Conservation (phyloP, 2,329 filamentous ascomycete species). For the Ascochyta rabiei region DNA sequence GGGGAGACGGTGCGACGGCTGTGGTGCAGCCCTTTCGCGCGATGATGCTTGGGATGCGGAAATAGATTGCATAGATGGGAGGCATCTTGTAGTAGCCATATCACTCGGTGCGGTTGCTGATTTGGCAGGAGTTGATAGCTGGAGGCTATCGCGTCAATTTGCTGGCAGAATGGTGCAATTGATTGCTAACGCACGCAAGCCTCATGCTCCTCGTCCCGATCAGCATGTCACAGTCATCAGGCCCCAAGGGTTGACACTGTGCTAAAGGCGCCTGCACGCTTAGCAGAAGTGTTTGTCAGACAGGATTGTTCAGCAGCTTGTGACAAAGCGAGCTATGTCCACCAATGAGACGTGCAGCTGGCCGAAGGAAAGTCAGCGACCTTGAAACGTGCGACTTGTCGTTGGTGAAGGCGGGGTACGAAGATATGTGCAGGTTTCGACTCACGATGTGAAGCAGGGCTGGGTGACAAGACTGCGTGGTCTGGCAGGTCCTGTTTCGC, state of each 20-base stretch:
- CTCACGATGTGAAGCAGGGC: conserved; percentile 12
- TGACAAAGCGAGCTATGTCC: conserved; percentile 27
- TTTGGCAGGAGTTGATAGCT: background rate
- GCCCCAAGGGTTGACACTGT: conserved; percentile 11
- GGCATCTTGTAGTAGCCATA: background rate
- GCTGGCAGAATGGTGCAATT: conserved; percentile 5
- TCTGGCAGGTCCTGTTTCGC: conserved; percentile 8
- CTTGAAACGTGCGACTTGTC: conserved; percentile 20
- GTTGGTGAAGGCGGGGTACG: background rate
- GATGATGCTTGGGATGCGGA: background rate
- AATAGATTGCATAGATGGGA: conserved; percentile 4
- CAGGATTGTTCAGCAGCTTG: conserved; percentile 34
- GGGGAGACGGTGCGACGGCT: conserved; percentile 11
- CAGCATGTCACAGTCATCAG: conserved; percentile 13
- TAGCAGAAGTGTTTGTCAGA: conserved; percentile 33
- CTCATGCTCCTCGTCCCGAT: conserved; percentile 1
- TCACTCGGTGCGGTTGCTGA: background rate
- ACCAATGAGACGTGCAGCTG: conserved; percentile 25
- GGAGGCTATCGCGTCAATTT: background rate
- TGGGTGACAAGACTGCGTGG: conserved; percentile 11
- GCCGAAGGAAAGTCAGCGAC: conserved; percentile 4
- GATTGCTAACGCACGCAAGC: conserved; percentile 3
- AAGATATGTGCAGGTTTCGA: background rate
- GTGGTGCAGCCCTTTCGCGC: conserved; percentile 3
- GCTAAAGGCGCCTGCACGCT: conserved; percentile 13